Percentiles rank a stretch among this genome's conserved stretches.
phyloP scores from a whole-genome alignment of 108 stramenopile genomes.

The Cyclostephanos invisitatus region DNA sequence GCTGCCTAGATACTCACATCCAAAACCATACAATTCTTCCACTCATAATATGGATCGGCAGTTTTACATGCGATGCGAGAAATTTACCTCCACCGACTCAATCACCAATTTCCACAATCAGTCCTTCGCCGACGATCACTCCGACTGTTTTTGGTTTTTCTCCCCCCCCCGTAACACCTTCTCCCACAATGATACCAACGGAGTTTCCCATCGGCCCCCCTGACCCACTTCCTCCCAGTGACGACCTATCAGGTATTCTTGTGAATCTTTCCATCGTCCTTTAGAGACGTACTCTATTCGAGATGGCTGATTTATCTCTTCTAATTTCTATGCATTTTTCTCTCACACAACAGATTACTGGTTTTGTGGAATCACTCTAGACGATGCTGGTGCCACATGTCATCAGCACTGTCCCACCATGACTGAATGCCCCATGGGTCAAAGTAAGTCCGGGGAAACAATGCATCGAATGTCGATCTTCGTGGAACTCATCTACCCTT shows the following conservation, averaged over 20 bases:
- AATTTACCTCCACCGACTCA: slow-evolving; percentile 22
- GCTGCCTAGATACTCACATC: slow-evolving; percentile 1
- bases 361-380: slow-evolving; percentile 34
- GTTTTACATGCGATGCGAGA: slow-evolving; percentile 33
- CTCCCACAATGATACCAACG: slow-evolving; percentile 46
- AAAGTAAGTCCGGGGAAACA: slow-evolving; percentile 17
- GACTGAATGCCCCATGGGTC: slow-evolving; percentile 33
- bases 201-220: slow-evolving; percentile 45
- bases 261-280: neutral
- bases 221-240: slow-evolving; percentile 38
- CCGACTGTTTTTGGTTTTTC: neutral
- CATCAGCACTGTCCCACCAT: slow-evolving; percentile 34
- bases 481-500: neutral
- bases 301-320: neutral
- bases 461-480: neutral
- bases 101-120: slow-evolving; percentile 3
- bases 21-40: neutral
- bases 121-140: slow-evolving; percentile 12
- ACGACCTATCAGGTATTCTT: slow-evolving; percentile 22
- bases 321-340: neutral
- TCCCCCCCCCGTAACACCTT: neutral
- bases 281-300: neutral
- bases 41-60: neutral
- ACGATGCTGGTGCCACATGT: slow-evolving; percentile 28
- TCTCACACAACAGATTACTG: slow-evolving; percentile 22